A percentile compares a stretch with the other conserved stretches of the same genome.
Conservation (phyloP, 805 yeast species). For the Metschnikowia peoriensis region DNA sequence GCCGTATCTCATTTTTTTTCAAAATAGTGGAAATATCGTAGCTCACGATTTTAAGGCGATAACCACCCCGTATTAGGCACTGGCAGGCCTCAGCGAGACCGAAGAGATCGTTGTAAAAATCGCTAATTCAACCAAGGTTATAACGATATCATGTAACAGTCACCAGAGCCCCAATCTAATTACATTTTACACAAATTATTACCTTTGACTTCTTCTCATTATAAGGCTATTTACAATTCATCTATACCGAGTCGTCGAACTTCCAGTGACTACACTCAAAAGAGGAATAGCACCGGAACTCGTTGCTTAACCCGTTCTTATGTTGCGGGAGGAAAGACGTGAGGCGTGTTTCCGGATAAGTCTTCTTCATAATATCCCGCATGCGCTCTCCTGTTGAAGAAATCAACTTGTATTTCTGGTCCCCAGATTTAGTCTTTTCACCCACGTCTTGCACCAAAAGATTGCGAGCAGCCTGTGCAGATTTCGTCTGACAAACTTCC, state of each 20-base stretch:
- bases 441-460: slow-evolving; percentile 46
- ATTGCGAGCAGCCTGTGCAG: slow-evolving; percentile 51
- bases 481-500: slow-evolving; percentile 75
- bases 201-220: not conserved
- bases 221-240: too few relatives aligned
- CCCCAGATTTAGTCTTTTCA: slow-evolving; percentile 40
- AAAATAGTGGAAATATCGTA: too few relatives aligned
- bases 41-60: too few relatives aligned
- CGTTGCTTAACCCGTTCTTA: slow-evolving; percentile 81
- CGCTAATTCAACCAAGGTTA: too few relatives aligned
- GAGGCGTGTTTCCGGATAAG: slow-evolving; percentile 61
- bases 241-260: slow-evolving; percentile 29
- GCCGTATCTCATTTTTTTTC: too few relatives aligned
- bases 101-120: too few relatives aligned
- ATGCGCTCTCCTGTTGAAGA: slow-evolving; percentile 90
- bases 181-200: too few relatives aligned
- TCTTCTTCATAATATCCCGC: slow-evolving; percentile 55
- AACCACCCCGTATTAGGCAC: too few relatives aligned
- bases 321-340: slow-evolving; percentile 79
- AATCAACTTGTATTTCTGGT: slow-evolving; percentile 49
- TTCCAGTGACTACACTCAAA: slow-evolving; percentile 72
- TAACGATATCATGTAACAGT: too few relatives aligned
- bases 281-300: slow-evolving; percentile 80
- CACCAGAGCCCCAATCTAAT: too few relatives aligned
- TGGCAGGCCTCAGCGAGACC: too few relatives aligned